A percentile compares a stretch with the other conserved stretches of the same genome.
These are phyloP conservation scores for Colletotrichum orchidophilum DNA, from an alignment of 2,329 filamentous ascomycete genomes.

Conservation along the genomic window DNA sequence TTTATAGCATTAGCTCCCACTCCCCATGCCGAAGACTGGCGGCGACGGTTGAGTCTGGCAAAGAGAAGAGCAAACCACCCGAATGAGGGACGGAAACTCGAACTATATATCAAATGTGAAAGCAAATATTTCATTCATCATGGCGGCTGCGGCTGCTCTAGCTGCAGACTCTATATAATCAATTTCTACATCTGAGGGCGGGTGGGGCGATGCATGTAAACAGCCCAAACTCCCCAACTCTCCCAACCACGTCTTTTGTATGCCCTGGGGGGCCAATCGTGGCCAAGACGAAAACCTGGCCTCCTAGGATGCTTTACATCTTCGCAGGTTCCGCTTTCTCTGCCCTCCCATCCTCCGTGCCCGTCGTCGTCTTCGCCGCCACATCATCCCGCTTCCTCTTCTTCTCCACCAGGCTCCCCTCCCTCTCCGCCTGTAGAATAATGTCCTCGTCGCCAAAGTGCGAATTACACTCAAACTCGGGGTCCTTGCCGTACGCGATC, in stretches of 20 bases:
- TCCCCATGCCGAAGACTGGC: neutral
- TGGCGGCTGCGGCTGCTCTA: conserved; percentile 17
- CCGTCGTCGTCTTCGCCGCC: conserved; percentile 38
- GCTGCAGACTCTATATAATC: conserved; percentile 11
- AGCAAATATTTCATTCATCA: conserved; percentile 15
- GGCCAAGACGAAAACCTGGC: neutral
- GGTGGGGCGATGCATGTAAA: neutral
- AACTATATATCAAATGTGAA: neutral
- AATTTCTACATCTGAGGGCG: conserved; percentile 9
- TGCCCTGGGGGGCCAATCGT: too few species aligned
- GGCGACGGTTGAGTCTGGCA: neutral
- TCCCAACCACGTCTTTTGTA: neutral
- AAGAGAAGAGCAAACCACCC: neutral
- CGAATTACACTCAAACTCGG: conserved; percentile 79
- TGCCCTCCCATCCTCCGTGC: conserved; percentile 35
- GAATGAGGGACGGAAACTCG: neutral
- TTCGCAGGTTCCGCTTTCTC: conserved; percentile 34
- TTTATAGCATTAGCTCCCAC: neutral
- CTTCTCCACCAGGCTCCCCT: conserved; percentile 59
- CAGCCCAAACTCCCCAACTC: too few species aligned
- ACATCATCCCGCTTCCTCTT: conserved; percentile 42
- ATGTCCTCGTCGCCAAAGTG: conserved; percentile 63
- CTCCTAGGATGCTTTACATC: conserved; percentile 15
- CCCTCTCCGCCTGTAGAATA: conserved; percentile 54
- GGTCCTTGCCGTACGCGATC: conserved; percentile 83